Conservation (phyloP, 2,329 filamentous ascomycete species). For the Rachicladosporium sp. region DNA sequence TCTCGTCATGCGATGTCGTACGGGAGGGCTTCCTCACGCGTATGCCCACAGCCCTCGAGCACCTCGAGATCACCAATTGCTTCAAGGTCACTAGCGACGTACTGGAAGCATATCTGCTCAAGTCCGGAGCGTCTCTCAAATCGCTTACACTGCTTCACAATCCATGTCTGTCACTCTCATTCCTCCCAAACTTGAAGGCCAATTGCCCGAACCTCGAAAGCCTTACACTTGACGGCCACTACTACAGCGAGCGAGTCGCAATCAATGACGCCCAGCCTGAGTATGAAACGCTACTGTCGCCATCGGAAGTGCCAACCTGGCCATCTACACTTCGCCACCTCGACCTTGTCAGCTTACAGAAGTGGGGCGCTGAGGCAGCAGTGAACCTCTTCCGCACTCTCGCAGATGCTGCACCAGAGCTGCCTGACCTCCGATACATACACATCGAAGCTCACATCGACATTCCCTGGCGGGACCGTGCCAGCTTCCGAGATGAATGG, state of each 20-base stretch:
- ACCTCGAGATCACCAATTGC: conserved; percentile 68
- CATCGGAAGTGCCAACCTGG: conserved; percentile 62
- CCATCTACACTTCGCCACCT: conserved; percentile 58
- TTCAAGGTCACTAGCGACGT: conserved; percentile 58
- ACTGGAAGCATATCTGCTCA: conserved; percentile 51
- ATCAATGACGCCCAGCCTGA: conserved; percentile 62
- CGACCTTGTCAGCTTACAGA: conserved; percentile 64
- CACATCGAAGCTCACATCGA: conserved; percentile 67
- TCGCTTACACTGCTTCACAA: conserved; percentile 66
- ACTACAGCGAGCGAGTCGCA: conserved; percentile 57
- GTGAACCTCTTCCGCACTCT: conserved; percentile 70
- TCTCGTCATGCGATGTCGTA: conserved; percentile 63
- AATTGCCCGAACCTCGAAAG: conserved; percentile 59
- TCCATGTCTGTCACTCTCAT: conserved; percentile 62
- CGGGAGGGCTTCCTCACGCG: conserved; percentile 55
- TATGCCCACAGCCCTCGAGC: conserved; percentile 53
- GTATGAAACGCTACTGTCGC: conserved; percentile 54
- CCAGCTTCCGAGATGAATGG: conserved; percentile 68
- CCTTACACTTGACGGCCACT: conserved; percentile 66
- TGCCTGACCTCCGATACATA: conserved; percentile 58
- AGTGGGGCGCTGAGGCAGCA: conserved; percentile 57
- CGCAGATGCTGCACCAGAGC: conserved; percentile 52
- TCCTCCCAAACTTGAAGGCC: conserved; percentile 52
- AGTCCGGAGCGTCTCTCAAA: conserved; percentile 55
- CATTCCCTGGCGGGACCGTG: conserved; percentile 67